Conservation (phyloP, 495 filamentous ascomycete species). For the Immersiella caudata region DNA sequence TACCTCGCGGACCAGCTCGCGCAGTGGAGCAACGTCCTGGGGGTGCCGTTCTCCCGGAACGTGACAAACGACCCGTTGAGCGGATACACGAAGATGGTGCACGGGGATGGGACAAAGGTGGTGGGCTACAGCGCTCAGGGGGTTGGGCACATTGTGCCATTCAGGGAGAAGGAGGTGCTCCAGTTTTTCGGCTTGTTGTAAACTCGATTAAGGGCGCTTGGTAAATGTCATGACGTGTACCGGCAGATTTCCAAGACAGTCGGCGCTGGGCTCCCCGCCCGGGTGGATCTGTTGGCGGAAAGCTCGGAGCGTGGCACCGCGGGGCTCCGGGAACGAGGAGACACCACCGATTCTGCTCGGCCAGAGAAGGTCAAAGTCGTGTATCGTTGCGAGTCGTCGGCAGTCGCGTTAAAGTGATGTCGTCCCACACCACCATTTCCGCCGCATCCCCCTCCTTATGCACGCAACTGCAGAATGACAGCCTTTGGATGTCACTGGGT, state of each 20-base stretch:
- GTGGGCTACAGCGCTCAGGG: slow-evolving; percentile 25
- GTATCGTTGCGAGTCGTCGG: neutral
- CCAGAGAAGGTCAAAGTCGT: neutral
- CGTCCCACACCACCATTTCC: neutral
- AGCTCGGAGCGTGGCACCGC: neutral
- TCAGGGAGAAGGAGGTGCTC: slow-evolving; percentile 18
- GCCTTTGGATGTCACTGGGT: slow-evolving; percentile 9
- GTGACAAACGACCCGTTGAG: slow-evolving; percentile 19
- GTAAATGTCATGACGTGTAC: neutral
- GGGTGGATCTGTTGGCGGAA: neutral
- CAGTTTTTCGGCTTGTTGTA: slow-evolving; percentile 24
- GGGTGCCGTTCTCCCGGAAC: slow-evolving; percentile 39
- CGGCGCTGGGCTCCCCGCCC: neutral
- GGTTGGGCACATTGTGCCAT: slow-evolving; percentile 29
- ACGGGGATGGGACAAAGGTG: slow-evolving; percentile 22
- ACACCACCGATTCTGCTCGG: neutral
- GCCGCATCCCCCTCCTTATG: neutral
- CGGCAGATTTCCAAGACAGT: neutral
- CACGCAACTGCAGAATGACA: slow-evolving; percentile 5
- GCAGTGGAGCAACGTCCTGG: slow-evolving; percentile 55
- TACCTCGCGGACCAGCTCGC: slow-evolving; percentile 43
- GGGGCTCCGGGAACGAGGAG: neutral
- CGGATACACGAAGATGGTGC: slow-evolving; percentile 27
- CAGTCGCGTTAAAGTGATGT: neutral
- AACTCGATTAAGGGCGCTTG: neutral